Percentiles rank a stretch among this genome's conserved stretches.
phyloP scores from a whole-genome alignment of 2,329 filamentous ascomycete species.

The Clarireedia paspali region DNA sequence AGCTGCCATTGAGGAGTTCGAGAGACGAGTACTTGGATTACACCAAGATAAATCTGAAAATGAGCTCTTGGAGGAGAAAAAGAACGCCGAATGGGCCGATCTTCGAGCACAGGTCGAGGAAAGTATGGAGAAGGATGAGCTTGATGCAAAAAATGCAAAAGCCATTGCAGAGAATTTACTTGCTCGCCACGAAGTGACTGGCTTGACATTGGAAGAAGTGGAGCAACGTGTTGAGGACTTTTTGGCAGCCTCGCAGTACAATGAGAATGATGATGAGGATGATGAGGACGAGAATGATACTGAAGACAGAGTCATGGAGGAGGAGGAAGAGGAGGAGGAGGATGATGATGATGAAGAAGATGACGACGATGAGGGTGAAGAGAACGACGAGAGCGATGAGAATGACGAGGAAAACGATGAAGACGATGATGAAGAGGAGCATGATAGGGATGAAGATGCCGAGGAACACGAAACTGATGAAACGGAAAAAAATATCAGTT shows the following conservation, averaged over 20 bases:
- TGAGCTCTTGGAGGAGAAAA: constrained; percentile 15
- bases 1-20: constrained; percentile 59
- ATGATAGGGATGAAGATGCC: background rate
- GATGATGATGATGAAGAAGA: constrained; percentile 8
- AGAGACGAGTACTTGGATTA: constrained; percentile 52
- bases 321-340: constrained; percentile 9
- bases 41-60: constrained; percentile 28
- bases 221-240: constrained; percentile 12
- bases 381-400: constrained; percentile 9
- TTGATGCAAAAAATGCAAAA: constrained; percentile 14
- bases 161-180: constrained; percentile 9
- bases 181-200: constrained; percentile 9
- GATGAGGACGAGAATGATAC: background rate
- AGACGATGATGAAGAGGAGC: background rate
- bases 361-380: constrained; percentile 5
- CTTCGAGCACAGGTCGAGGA: constrained; percentile 29
- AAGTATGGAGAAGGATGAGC: constrained; percentile 25
- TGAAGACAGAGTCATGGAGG: background rate
- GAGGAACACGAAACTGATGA: background rate
- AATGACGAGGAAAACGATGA: constrained; percentile 7
- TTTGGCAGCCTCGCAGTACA: constrained; percentile 6
- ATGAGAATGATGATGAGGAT: background rate
- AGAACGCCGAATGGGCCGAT: constrained; percentile 25
- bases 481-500: background rate
- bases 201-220: constrained; percentile 10